A percentile compares a stretch with the other conserved stretches of the same genome.
Evolutionary conservation across 768 basidiomycete genomes (phyloP).

Genomic region (Russula brevipes): DNA sequence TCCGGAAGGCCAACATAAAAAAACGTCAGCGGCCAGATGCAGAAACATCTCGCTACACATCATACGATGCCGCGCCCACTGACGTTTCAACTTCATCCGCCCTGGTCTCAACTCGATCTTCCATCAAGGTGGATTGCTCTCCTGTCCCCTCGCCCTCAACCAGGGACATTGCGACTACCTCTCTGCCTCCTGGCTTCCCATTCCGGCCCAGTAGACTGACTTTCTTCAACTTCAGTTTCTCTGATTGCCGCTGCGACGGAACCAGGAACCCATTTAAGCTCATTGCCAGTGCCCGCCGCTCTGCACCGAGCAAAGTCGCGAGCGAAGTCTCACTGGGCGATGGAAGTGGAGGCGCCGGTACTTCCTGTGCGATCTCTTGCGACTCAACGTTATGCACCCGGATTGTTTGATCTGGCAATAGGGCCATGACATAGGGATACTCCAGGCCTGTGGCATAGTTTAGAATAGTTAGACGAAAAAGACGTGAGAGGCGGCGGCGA

Average conservation of each 20-base stretch:
- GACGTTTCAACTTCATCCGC: not conserved
- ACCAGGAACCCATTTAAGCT: constrained; percentile 39
- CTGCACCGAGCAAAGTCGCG: constrained; percentile 21
- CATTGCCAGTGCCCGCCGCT: constrained; percentile 30
- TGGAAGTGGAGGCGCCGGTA: constrained; percentile 42
- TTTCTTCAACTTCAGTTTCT: constrained; percentile 34
- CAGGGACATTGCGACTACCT: not conserved
- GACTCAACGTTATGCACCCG: constrained; percentile 78
- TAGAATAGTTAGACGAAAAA: not conserved
- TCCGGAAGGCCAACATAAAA: not conserved
- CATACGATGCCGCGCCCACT: not conserved
- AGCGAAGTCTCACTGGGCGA: constrained; percentile 24
- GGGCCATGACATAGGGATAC: constrained; percentile 71
- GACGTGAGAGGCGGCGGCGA: constrained; percentile 31
- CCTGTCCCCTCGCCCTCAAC: not conserved
- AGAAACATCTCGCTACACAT: not conserved
- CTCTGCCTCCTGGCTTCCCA: constrained; percentile 22
- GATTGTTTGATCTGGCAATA: constrained; percentile 73
- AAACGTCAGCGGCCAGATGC: not conserved
- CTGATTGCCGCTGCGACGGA: constrained; percentile 38
- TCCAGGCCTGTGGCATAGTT: constrained; percentile 54
- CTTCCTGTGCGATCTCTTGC: constrained; percentile 63
- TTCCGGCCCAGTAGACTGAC: constrained; percentile 20
- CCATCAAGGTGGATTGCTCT: not conserved
- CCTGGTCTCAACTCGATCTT: not conserved